Evolutionary conservation across 78 protist genomes (phyloP).

Genomic region (Dictyostelium capitatum): DNA sequence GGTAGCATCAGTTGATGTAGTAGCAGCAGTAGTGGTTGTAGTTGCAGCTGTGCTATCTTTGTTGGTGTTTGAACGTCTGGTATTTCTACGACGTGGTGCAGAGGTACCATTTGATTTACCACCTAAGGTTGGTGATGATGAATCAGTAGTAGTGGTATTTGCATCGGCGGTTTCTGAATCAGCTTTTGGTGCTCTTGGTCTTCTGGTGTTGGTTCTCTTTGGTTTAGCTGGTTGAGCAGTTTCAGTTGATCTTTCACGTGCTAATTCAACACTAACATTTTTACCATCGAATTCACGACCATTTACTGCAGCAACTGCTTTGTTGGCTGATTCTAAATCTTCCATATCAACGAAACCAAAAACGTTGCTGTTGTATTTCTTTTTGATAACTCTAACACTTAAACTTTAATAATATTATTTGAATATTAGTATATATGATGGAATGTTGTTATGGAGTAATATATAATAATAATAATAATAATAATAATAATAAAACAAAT

Average conservation of each 20-base stretch:
- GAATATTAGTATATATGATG: too few species aligned
- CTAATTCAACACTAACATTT: constrained; percentile 80
- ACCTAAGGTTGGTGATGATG: constrained; percentile 7
- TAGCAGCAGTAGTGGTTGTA: neutral
- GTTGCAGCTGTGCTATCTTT: neutral
- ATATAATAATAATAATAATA: too few species aligned
- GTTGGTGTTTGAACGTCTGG: neutral
- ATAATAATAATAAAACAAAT: too few species aligned
- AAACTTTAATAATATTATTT: constrained; percentile 34
- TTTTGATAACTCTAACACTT: constrained; percentile 58
- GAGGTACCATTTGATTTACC: neutral
- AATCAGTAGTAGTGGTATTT: neutral
- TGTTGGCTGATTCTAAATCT: constrained; percentile 66
- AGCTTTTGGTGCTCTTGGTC: neutral
- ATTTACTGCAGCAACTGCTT: constrained; percentile 79
- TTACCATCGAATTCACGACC: constrained; percentile 78
- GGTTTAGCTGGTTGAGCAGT: neutral
- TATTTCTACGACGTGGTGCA: neutral
- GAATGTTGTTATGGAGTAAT: too few species aligned
- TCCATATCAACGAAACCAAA: constrained; percentile 90
- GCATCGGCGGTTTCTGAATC: constrained; percentile 16
- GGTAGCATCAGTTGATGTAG: constrained; percentile 23
- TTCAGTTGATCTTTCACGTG: constrained; percentile 47
- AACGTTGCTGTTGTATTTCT: constrained; percentile 41
- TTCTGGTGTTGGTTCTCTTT: neutral